A percentile compares a stretch with the other conserved stretches of the same genome.
Evolutionary conservation across 257 asterid genomes (phyloP).

Genomic region (Paulownia fortunei): DNA sequence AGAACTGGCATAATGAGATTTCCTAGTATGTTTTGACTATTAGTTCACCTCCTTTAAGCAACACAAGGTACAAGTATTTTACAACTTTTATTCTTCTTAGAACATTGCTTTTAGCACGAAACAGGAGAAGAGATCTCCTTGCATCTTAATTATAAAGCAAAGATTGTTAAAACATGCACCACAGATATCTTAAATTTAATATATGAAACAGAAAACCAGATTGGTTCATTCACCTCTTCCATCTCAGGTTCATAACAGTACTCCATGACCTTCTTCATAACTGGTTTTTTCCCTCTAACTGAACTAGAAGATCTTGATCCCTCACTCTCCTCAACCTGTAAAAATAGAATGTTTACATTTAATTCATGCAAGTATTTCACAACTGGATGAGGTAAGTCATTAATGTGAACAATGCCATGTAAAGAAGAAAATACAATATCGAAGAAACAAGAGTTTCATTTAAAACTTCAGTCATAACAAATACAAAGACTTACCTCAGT

Average conservation of each 20-base stretch:
- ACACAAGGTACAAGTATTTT: neutral
- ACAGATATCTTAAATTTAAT: slow-evolving; percentile 1
- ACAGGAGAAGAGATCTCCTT: neutral
- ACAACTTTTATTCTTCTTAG: neutral
- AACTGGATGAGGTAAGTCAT: slow-evolving; percentile 22
- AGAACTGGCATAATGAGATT: slow-evolving; percentile 9
- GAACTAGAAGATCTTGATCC: slow-evolving; percentile 63
- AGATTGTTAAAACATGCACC: slow-evolving; percentile 16
- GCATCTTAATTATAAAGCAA: slow-evolving; percentile 10
- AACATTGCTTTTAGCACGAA: neutral
- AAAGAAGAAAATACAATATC: neutral
- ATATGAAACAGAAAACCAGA: slow-evolving; percentile 27
- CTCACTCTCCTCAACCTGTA: slow-evolving; percentile 78
- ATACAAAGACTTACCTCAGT: slow-evolving; percentile 58
- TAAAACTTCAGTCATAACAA: slow-evolving; percentile 7
- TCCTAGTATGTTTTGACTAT: neutral
- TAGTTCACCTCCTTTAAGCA: slow-evolving; percentile 10
- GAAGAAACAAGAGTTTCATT: slow-evolving; percentile 1
- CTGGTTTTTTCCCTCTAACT: slow-evolving; percentile 67
- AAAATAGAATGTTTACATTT: slow-evolving; percentile 21
- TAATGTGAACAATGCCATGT: slow-evolving; percentile 1
- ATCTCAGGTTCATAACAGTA: slow-evolving; percentile 97
- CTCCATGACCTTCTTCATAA: slow-evolving; percentile 76
- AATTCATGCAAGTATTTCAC: slow-evolving; percentile 22
- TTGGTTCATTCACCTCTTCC: slow-evolving; percentile 79